A percentile compares a stretch with the other conserved stretches of the same genome.
phyloP scores from a whole-genome alignment of 176 grass and related monocot species.

The Secale cereale region DNA sequence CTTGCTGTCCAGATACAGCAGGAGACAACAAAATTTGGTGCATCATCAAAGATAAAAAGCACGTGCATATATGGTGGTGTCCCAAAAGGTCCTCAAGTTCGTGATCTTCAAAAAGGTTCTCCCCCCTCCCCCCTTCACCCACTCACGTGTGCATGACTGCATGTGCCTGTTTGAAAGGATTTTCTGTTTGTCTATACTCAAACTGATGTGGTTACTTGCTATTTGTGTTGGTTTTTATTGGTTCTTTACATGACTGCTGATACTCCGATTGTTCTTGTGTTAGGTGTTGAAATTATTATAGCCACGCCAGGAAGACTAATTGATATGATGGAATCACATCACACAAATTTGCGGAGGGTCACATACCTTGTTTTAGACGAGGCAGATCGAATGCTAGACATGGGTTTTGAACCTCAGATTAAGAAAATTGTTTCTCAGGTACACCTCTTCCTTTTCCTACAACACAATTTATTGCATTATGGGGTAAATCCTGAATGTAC shows the following conservation, averaged over 20 bases:
- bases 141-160: neutral
- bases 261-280: neutral
- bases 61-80: conserved; percentile 98
- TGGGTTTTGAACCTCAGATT: conserved; percentile 99
- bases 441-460: neutral
- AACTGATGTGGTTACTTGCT: neutral
- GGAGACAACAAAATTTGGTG: conserved; percentile 89
- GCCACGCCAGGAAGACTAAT: conserved; percentile 97
- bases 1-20: conserved; percentile 96
- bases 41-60: conserved; percentile 96
- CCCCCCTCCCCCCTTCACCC: neutral
- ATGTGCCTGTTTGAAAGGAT: neutral
- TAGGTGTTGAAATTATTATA: conserved; percentile 98
- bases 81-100: conserved; percentile 98
- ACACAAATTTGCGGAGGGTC: conserved; percentile 90
- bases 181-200: neutral
- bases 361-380: conserved; percentile 99
- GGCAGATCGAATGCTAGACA: conserved; percentile 95
- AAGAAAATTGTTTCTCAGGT: conserved; percentile 99
- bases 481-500: neutral
- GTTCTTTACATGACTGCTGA: neutral
- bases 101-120: conserved; percentile 95
- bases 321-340: conserved; percentile 98
- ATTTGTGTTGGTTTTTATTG: neutral
- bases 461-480: neutral